phyloP scores from a whole-genome alignment of 129 eudicot genomes.

The Lonicera japonica region DNA sequence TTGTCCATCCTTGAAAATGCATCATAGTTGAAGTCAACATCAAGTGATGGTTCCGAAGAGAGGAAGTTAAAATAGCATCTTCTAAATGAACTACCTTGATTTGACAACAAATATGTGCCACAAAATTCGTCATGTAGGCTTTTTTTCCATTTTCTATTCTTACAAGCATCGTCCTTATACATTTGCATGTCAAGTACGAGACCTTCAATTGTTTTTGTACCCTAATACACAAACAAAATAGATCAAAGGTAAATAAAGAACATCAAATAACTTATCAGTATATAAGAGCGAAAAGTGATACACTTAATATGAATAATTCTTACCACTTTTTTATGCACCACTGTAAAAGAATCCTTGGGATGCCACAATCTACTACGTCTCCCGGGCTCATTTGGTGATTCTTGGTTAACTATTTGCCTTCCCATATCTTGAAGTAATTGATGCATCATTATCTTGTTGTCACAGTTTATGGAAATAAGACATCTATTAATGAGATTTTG shows the following conservation, averaged over 20 bases:
- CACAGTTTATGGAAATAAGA: conserved; percentile 6
- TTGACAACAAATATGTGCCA: not conserved
- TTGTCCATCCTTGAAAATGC: conserved; percentile 24
- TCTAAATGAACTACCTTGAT: not conserved
- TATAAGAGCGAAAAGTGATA: not conserved
- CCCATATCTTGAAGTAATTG: conserved; percentile 27
- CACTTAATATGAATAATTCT: not conserved
- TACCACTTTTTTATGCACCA: conserved; percentile 26
- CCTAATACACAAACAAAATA: conserved; percentile 16
- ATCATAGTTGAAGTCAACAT: not conserved
- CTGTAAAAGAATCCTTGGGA: conserved; percentile 17
- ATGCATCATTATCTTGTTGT: conserved; percentile 24
- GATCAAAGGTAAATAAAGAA: not conserved
- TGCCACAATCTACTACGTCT: conserved; percentile 27
- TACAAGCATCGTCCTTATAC: not conserved
- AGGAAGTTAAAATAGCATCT: not conserved
- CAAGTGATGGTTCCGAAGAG: not conserved
- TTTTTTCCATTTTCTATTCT: not conserved
- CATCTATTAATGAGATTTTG: conserved; percentile 23
- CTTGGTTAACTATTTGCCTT: conserved; percentile 12
- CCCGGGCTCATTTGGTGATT: conserved; percentile 17
- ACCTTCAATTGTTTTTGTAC: conserved; percentile 19
- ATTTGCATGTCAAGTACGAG: conserved; percentile 20
- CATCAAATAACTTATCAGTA: not conserved
- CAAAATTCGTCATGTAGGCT: not conserved